Percentiles rank a stretch among this genome's conserved stretches.
Evolutionary conservation across 2,329 filamentous ascomycete species (phyloP).

Genomic region (Epichloe sp.): DNA sequence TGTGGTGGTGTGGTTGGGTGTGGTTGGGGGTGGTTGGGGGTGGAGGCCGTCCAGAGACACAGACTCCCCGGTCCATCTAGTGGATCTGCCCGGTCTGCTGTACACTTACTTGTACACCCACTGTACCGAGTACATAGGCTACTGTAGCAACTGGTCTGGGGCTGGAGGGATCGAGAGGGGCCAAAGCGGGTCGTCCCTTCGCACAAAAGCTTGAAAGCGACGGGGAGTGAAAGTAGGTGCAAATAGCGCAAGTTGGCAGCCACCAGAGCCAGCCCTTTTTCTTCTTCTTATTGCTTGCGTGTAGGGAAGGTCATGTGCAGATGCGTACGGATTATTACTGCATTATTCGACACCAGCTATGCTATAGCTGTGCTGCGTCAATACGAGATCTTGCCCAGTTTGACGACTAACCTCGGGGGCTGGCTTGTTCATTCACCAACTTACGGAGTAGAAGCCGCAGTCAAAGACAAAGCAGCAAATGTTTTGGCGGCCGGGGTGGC

Average conservation of each 20-base stretch:
- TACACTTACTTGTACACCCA: neutral
- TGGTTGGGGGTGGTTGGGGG: no score
- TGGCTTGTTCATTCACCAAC: no score
- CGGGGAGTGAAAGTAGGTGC: neutral
- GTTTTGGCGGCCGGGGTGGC: neutral
- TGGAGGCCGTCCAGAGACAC: neutral
- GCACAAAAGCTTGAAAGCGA: neutral
- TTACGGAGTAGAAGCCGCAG: neutral
- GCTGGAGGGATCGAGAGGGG: slow-evolving; percentile 1
- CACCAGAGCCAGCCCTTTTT: neutral
- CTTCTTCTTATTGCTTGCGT: neutral
- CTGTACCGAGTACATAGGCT: no score
- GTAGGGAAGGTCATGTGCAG: no score
- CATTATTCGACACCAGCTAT: no score
- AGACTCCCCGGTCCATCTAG: neutral
- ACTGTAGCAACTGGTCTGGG: neutral
- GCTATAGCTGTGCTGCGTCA: no score
- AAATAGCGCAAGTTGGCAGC: neutral
- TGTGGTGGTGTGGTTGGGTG: no score
- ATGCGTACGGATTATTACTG: no score
- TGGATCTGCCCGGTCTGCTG: neutral
- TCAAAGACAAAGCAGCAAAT: neutral
- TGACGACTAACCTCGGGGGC: no score
- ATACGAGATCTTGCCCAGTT: no score
- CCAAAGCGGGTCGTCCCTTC: slow-evolving; percentile 5